Evolutionary conservation across 257 asterid species (phyloP).

Genomic region (Gentiana macrophylla): DNA sequence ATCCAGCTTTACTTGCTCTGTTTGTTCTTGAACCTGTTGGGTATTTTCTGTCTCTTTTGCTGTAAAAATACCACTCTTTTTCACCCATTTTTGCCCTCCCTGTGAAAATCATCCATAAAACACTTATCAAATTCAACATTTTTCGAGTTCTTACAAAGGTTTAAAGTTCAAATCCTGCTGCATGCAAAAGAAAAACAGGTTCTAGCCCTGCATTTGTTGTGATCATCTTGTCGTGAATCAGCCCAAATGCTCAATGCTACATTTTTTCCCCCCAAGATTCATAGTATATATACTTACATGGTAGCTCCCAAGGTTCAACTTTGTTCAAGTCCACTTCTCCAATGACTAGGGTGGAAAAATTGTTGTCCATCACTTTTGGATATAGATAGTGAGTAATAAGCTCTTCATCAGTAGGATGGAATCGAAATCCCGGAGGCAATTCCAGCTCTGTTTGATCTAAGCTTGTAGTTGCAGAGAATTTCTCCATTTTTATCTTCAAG

Average conservation of each 20-base stretch:
- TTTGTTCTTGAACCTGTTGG: conserved; percentile 80
- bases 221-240: too few species aligned
- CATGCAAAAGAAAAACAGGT: too few species aligned
- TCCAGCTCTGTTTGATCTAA: conserved; percentile 35
- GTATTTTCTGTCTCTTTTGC: conserved; percentile 64
- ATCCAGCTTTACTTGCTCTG: conserved; percentile 72
- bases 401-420: conserved; percentile 84
- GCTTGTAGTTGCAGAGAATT: conserved; percentile 3
- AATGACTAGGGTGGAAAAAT: conserved; percentile 37
- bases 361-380: conserved; percentile 38
- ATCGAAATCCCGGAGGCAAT: conserved; percentile 82
- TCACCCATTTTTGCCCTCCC: conserved; percentile 79
- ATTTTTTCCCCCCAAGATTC: not conserved
- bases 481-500: conserved; percentile 30
- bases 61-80: conserved; percentile 83
- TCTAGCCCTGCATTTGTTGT: too few species aligned
- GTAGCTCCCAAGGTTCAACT: conserved; percentile 90
- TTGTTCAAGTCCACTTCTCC: conserved; percentile 82
- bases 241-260: too few species aligned
- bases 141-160: too few species aligned
- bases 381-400: conserved; percentile 60
- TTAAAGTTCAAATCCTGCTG: too few species aligned
- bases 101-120: conserved; percentile 8
- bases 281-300: conserved; percentile 32
- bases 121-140: too few species aligned